Conservation (phyloP, 2,329 filamentous ascomycete species). For the Exserohilum rostratum region DNA sequence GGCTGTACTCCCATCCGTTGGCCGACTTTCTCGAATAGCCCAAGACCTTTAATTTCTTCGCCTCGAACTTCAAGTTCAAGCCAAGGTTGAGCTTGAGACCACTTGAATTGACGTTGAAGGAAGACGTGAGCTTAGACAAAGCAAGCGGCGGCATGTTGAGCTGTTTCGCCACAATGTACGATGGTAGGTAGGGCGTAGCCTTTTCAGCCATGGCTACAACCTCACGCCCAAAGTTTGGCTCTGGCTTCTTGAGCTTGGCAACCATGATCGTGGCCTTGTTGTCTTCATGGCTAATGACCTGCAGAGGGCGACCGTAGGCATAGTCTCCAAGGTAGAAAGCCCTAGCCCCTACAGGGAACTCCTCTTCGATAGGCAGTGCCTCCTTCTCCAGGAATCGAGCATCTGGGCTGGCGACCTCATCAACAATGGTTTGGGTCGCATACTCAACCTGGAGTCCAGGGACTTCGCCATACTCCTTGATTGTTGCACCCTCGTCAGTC, state of each 20-base stretch:
- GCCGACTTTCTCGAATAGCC: conserved; percentile 89
- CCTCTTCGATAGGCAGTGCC: conserved; percentile 87
- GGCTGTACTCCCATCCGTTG: conserved; percentile 95
- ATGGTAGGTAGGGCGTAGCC: conserved; percentile 78
- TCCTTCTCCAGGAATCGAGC: conserved; percentile 89
- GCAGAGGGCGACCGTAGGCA: conserved; percentile 88
- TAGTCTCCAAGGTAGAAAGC: conserved; percentile 95
- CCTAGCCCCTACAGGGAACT: conserved; percentile 81
- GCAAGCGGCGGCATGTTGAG: conserved; percentile 83
- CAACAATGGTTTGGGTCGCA: conserved; percentile 88
- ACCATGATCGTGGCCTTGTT: conserved; percentile 81
- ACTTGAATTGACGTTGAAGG: conserved; percentile 83
- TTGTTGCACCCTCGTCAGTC: conserved; percentile 84
- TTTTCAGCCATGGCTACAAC: conserved; percentile 75
- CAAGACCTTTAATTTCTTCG: conserved; percentile 91
- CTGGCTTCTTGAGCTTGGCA: conserved; percentile 72
- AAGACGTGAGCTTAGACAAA: conserved; percentile 93
- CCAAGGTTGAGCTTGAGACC: conserved; percentile 87
- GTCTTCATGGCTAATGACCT: conserved; percentile 74
- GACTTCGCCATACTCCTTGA: conserved; percentile 91
- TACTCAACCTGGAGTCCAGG: conserved; percentile 86
- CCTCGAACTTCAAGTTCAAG: conserved; percentile 96
- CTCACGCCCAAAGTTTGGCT: conserved; percentile 79
- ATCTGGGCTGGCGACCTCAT: conserved; percentile 88
- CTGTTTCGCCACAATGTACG: conserved; percentile 84